Conservation (phyloP, 2,329 filamentous ascomycete genomes). For the Xylariaceae sp. region DNA sequence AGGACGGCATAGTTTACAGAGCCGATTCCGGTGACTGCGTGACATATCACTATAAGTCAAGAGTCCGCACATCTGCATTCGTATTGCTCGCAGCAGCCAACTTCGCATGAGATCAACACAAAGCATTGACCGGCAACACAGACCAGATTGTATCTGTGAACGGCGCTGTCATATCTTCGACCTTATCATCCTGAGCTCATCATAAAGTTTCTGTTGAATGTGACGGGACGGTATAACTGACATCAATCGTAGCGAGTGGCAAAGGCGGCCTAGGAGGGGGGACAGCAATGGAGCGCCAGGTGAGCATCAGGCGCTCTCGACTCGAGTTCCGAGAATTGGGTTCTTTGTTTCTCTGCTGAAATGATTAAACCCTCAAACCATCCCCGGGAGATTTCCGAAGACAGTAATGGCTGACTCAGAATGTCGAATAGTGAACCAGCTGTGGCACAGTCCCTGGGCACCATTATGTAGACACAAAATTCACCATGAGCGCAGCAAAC, state of each 20-base stretch:
- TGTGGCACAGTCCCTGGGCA: slow-evolving; percentile 8
- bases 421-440: too few species aligned
- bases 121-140: slow-evolving; percentile 4
- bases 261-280: slow-evolving; percentile 8
- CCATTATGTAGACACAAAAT: slow-evolving; percentile 9
- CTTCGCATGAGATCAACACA: slow-evolving; percentile 4
- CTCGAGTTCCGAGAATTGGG: too few species aligned
- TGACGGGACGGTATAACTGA: background rate
- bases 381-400: too few species aligned
- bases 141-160: slow-evolving; percentile 11
- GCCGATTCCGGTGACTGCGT: slow-evolving; percentile 10
- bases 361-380: too few species aligned
- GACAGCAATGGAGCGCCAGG: slow-evolving; percentile 9
- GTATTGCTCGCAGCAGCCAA: background rate
- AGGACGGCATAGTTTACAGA: slow-evolving; percentile 7
- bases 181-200: background rate
- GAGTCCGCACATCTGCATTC: background rate
- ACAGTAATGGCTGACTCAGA: too few species aligned
- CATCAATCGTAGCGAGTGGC: slow-evolving; percentile 6
- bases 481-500: slow-evolving; percentile 8
- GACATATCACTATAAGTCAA: slow-evolving; percentile 6
- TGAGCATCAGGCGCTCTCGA: too few species aligned
- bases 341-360: too few species aligned
- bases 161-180: slow-evolving; percentile 5
- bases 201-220: background rate